phyloP scores from a whole-genome alignment of 2,329 filamentous ascomycete genomes.

The Dactylellina leptospora region DNA sequence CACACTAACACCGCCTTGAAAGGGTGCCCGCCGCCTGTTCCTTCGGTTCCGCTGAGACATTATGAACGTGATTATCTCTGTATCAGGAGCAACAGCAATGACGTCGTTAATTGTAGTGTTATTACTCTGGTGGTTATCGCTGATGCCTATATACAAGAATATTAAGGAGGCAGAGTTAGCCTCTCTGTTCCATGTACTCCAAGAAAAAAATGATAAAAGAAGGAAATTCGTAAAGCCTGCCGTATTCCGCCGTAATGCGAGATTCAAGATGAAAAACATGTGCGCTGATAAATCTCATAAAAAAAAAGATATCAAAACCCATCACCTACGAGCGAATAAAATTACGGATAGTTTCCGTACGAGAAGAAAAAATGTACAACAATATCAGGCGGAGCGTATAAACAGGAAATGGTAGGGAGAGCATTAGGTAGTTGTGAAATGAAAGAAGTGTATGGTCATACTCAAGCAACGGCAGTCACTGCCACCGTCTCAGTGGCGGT shows the following conservation, averaged over 20 bases:
- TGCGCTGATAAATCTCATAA: background rate
- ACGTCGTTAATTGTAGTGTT: background rate
- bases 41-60: background rate
- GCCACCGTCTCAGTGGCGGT: conserved; percentile 1
- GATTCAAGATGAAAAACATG: background rate
- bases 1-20: background rate
- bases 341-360: background rate
- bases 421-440: too few relatives aligned
- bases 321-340: background rate
- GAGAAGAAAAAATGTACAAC: background rate
- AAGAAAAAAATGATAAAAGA: background rate
- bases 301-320: background rate
- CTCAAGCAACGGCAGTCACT: conserved; percentile 6
- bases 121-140: conserved; percentile 5
- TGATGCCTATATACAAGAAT: conserved; percentile 38
- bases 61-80: background rate
- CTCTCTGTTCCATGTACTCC: conserved; percentile 8
- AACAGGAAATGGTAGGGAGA: background rate
- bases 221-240: background rate
- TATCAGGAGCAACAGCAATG: background rate
- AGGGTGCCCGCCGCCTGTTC: background rate
- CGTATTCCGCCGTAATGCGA: background rate
- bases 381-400: background rate
- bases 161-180: conserved; percentile 39
- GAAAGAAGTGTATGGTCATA: too few relatives aligned